Evolutionary conservation across 805 yeast genomes (phyloP).

Genomic region (Nakazawaea pomicola): DNA sequence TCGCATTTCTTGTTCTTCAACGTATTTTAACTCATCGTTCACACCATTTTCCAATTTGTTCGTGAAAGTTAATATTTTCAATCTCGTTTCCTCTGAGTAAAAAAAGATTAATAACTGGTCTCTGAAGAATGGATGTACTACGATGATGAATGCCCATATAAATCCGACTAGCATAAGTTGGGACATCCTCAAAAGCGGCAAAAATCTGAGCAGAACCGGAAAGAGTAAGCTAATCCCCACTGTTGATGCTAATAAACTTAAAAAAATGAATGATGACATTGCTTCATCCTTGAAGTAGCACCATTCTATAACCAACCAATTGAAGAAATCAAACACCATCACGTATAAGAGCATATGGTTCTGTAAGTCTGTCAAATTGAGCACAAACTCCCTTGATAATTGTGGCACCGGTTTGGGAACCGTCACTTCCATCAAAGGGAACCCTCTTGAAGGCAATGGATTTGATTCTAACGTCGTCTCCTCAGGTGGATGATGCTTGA

Average conservation of each 20-base stretch:
- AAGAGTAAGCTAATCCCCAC: conserved; percentile 1
- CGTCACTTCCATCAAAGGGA: conserved; percentile 41
- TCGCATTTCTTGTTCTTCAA: conserved; percentile 38
- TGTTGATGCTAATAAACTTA: conserved; percentile 25
- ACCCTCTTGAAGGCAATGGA: conserved; percentile 46
- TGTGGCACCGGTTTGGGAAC: conserved; percentile 73
- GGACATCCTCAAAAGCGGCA: conserved; percentile 17
- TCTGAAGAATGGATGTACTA: conserved; percentile 52
- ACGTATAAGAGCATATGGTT: conserved; percentile 71
- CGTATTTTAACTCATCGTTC: conserved; percentile 31
- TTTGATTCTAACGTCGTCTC: conserved; percentile 24
- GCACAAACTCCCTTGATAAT: conserved; percentile 67
- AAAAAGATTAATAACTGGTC: conserved; percentile 39
- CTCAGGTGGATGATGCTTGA: conserved; percentile 61
- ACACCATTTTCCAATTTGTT: conserved; percentile 43
- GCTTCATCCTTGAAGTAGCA: conserved; percentile 62
- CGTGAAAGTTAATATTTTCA: conserved; percentile 40
- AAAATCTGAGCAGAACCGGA: conserved; percentile 15
- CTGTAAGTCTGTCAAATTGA: conserved; percentile 80
- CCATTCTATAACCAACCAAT: conserved; percentile 45
- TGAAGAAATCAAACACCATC: conserved; percentile 51
- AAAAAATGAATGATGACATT: conserved; percentile 47
- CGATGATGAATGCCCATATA: conserved; percentile 45
- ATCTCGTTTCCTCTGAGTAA: conserved; percentile 62
- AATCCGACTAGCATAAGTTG: conserved; percentile 28